A percentile compares a stretch with the other conserved stretches of the same genome.
These are phyloP conservation scores for Eimeria maxima DNA, from an alignment of 169 alveolate genomes.

Conservation along the genomic window DNA sequence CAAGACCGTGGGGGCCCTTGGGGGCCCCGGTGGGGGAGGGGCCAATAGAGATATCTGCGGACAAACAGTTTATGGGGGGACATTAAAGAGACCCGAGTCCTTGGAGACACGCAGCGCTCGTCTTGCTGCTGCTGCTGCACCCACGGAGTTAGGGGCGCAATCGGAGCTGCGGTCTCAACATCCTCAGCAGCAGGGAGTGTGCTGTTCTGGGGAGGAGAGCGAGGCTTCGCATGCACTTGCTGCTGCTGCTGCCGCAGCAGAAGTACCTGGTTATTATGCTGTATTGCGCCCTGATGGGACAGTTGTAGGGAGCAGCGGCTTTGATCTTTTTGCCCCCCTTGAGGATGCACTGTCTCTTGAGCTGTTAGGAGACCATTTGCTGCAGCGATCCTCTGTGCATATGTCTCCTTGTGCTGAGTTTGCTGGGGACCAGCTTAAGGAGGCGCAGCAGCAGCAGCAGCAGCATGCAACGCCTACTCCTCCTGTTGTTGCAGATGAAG, in stretches of 20 bases:
- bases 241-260: constrained; percentile 55
- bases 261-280: constrained; percentile 17
- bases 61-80: not conserved
- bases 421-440: constrained; percentile 74
- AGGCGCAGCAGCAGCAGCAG: too few species aligned
- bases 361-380: constrained; percentile 65
- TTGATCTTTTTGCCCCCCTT: constrained; percentile 32
- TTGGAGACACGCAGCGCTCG: constrained; percentile 42
- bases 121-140: not conserved
- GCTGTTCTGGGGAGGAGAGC: constrained; percentile 1
- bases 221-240: constrained; percentile 15
- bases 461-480: not conserved
- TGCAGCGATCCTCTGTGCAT: constrained; percentile 42
- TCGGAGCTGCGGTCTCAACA: not conserved
- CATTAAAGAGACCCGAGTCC: not conserved
- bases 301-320: constrained; percentile 50
- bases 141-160: not conserved
- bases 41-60: not conserved
- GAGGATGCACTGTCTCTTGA: constrained; percentile 65
- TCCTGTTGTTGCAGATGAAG: not conserved
- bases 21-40: constrained; percentile 4
- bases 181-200: not conserved
- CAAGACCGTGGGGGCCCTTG: not conserved
- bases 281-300: constrained; percentile 65
- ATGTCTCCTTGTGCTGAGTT: constrained; percentile 78